A percentile compares a stretch with the other conserved stretches of the same genome.
phyloP scores from a whole-genome alignment of 306 rosid species.

The Spatholobus suberectus region DNA sequence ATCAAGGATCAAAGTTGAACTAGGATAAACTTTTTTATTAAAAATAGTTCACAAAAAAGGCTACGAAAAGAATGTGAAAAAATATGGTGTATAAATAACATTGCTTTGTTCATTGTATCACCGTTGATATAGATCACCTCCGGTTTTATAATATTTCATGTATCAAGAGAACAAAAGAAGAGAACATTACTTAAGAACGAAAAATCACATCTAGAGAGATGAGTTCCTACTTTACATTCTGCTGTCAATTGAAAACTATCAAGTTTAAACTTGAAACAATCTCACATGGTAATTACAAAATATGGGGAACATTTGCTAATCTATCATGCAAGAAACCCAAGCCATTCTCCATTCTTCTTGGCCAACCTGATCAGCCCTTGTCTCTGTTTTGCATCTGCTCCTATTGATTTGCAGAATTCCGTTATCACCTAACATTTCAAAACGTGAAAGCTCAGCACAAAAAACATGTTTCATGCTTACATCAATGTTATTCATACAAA shows the following conservation, averaged over 20 bases:
- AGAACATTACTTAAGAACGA: constrained; percentile 49
- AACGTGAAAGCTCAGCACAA: constrained; percentile 7
- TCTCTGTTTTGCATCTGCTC: constrained; percentile 98
- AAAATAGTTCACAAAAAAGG: constrained; percentile 18
- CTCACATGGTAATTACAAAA: constrained; percentile 53
- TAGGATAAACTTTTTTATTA: not conserved
- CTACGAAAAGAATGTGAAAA: not conserved
- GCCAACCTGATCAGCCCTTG: constrained; percentile 97
- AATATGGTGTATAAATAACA: constrained; percentile 30
- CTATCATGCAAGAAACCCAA: constrained; percentile 91
- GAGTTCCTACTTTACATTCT: constrained; percentile 54
- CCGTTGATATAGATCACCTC: constrained; percentile 31
- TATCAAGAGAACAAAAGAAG: constrained; percentile 46
- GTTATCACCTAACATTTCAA: constrained; percentile 75
- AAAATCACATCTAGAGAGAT: constrained; percentile 42
- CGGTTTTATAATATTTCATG: constrained; percentile 23
- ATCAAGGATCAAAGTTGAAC: not conserved
- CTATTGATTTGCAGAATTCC: constrained; percentile 97
- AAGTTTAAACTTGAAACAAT: constrained; percentile 45
- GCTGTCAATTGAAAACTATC: constrained; percentile 42
- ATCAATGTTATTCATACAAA: not conserved
- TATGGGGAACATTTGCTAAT: constrained; percentile 29
- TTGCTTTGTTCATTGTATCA: constrained; percentile 20
- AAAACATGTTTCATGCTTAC: not conserved
- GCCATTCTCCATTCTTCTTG: constrained; percentile 96